Evolutionary conservation across 768 basidiomycete genomes (phyloP).

Genomic region (Hericium coralloides): DNA sequence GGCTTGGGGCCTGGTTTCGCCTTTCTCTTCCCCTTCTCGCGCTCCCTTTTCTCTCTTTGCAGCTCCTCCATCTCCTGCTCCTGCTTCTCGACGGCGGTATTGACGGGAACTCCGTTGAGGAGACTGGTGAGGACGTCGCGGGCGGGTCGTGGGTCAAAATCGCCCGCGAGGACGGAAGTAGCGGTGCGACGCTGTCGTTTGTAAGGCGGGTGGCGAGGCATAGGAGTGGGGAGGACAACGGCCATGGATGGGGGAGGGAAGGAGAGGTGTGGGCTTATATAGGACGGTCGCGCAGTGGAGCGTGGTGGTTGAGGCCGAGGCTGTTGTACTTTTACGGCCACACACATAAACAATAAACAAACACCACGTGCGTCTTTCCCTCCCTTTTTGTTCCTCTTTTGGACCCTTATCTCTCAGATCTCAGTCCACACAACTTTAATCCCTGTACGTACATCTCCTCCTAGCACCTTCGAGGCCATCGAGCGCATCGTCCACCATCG

Average conservation of each 20-base stretch:
- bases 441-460: too few species aligned
- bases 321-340: slow-evolving; percentile 12
- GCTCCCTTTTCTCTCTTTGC: slow-evolving; percentile 45
- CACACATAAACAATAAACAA: not conserved
- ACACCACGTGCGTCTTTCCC: not conserved
- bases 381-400: not conserved
- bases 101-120: slow-evolving; percentile 64
- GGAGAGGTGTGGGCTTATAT: not conserved
- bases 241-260: slow-evolving; percentile 7
- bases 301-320: slow-evolving; percentile 15
- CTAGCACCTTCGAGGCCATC: too few species aligned
- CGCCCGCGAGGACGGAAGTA: slow-evolving; percentile 66
- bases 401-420: not conserved
- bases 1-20: slow-evolving; percentile 25
- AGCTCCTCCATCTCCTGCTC: slow-evolving; percentile 46
- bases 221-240: slow-evolving; percentile 25
- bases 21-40: slow-evolving; percentile 41
- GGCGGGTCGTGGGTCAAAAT: slow-evolving; percentile 56
- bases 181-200: slow-evolving; percentile 50
- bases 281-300: slow-evolving; percentile 10
- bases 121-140: slow-evolving; percentile 76
- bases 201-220: slow-evolving; percentile 14
- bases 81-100: slow-evolving; percentile 53
- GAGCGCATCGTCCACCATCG: too few species aligned
- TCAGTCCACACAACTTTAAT: too few species aligned